phyloP scores from a whole-genome alignment of 768 basidiomycete genomes.

The Jaapia argillacea region DNA sequence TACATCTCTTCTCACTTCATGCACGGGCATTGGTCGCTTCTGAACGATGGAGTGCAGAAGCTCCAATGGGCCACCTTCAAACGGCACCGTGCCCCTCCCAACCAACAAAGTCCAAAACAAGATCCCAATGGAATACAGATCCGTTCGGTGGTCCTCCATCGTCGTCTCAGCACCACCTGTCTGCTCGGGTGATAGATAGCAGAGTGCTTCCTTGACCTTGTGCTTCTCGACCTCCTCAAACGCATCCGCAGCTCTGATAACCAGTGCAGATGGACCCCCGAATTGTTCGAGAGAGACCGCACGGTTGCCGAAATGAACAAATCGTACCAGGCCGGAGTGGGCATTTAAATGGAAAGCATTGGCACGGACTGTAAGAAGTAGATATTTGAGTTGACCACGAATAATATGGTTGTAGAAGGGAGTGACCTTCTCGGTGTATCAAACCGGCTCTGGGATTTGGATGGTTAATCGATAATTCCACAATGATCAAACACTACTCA shows the following conservation, averaged over 20 bases:
- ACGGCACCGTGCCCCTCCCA: constrained; percentile 37
- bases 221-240: constrained; percentile 54
- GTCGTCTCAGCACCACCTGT: constrained; percentile 66
- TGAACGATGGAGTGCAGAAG: constrained; percentile 63
- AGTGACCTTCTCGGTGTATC: constrained; percentile 58
- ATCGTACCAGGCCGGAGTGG: constrained; percentile 56
- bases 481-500: constrained; percentile 14
- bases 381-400: neutral
- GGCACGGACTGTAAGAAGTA: constrained; percentile 41
- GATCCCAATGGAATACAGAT: constrained; percentile 65
- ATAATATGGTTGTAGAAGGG: neutral
- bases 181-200: constrained; percentile 70
- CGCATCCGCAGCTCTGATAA: constrained; percentile 36
- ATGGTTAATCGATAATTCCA: neutral
- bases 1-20: constrained; percentile 63
- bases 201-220: constrained; percentile 67
- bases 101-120: constrained; percentile 71
- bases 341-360: constrained; percentile 70
- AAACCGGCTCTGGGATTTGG: constrained; percentile 33
- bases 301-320: constrained; percentile 70
- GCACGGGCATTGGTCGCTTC: constrained; percentile 64
- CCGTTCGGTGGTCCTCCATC: constrained; percentile 64
- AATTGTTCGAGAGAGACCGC: constrained; percentile 62
- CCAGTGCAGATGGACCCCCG: constrained; percentile 63
- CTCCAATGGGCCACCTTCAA: constrained; percentile 39